Evolutionary conservation across 768 basidiomycete genomes (phyloP), one percentile per base, ranked within the genome.

Genomic region (Suillus paluster): DNA sequence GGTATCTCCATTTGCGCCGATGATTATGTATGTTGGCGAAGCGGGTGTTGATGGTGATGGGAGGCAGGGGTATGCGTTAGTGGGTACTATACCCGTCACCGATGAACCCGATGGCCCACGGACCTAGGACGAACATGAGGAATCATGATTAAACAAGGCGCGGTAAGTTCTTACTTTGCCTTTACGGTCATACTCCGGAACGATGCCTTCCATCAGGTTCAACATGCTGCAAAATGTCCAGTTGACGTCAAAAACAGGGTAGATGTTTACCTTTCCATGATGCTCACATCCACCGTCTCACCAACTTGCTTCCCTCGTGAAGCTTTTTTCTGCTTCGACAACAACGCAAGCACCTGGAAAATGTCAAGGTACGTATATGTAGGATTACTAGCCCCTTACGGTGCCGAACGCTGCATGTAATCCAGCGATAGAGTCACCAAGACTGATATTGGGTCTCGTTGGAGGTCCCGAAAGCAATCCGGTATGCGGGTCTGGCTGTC

Each of bases 71-170:
- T 89, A 89, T 5, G 88, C 88, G 66, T 90, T 90, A 11, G 88
- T 90, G 1, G 89, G 88, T 9, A 90, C 89, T 42, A 91, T 89
- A 1, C 89, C 89, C 0, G 88, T 91, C 33, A 91, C 81, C 4
- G 88, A 90, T 7, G 89, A 90, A 23, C 89, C 89, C 10, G 89
- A 91, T 2, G 89, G 89, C 12, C 89, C 85, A 42, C 89, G 86
- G 64, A 84, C 81, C 87, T 88, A 30, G 30, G 3, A 50, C 27
- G 4, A n/a, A 27, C 34, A 14, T 25, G 36, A 41, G 17, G 5
- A 42, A 14, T 11, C 17, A 41, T 36, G 34, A 49, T 23, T 54
- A 17, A 38, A 25, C 5, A 15, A 15, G 10, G 1, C 36, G 14
- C 34, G 5, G 25, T 21, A 27, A 42, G 34, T 6, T 15, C 70